Percentiles rank a stretch among this genome's conserved stretches.
These are phyloP conservation scores for Boletus subparvulus DNA, from an alignment of 768 basidiomycete species.

Conservation along the genomic window DNA sequence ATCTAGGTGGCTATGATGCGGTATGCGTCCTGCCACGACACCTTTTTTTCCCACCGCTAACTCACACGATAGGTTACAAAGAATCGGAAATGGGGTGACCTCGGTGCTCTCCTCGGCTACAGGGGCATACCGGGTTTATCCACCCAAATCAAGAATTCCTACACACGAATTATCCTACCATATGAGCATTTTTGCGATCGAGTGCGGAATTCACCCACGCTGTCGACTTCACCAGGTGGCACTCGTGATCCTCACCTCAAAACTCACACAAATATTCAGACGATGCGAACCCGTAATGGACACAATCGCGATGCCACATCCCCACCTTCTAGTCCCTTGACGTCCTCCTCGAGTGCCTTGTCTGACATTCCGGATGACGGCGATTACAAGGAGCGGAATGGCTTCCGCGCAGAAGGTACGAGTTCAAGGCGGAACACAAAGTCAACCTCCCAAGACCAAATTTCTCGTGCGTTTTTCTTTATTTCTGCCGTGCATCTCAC, in stretches of 20 bases:
- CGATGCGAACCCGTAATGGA: conserved; percentile 37
- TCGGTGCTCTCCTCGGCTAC: conserved; percentile 83
- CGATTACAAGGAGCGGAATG: conserved; percentile 57
- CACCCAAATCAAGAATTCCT: conserved; percentile 87
- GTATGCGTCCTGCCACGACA: conserved; percentile 46
- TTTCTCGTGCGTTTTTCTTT: conserved; percentile 34
- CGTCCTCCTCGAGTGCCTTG: conserved; percentile 73
- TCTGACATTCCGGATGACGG: conserved; percentile 81
- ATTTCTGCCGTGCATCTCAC: conserved; percentile 5
- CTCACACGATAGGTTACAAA: conserved; percentile 63
- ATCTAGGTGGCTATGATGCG: conserved; percentile 82
- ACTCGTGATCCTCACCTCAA: conserved; percentile 52
- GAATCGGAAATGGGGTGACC: conserved; percentile 83
- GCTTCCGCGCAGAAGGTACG: conserved; percentile 37
- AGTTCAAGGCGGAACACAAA: conserved; percentile 53
- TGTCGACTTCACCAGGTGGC: conserved; percentile 38
- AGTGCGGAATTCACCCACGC: conserved; percentile 61
- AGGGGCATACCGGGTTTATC: conserved; percentile 79
- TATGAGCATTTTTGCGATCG: conserved; percentile 88
- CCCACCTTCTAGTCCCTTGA: conserved; percentile 71
- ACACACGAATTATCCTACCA: conserved; percentile 89
- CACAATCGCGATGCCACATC: conserved; percentile 49
- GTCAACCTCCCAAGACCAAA: conserved; percentile 52
- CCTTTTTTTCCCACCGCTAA: conserved; percentile 28
- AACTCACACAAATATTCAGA: conserved; percentile 52